Conservation (phyloP, 306 rosid genomes). For the Lupinus albus region DNA sequence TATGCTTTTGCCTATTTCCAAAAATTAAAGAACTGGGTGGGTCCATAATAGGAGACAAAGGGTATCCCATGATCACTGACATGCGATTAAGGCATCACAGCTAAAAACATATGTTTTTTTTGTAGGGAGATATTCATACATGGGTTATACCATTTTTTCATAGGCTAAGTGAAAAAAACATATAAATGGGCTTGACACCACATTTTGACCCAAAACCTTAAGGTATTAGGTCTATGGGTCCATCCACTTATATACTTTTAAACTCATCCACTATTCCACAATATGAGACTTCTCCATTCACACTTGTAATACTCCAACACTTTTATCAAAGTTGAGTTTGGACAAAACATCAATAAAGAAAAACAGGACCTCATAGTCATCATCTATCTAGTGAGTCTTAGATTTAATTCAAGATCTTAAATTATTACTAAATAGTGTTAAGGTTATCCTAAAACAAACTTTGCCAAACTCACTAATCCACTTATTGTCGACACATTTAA, state of each 20-base stretch:
- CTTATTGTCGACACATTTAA: too few species aligned
- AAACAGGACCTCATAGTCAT: constrained; percentile 27
- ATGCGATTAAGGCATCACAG: constrained; percentile 58
- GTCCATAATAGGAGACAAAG: constrained; percentile 70
- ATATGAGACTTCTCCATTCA: too few species aligned
- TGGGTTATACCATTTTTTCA: too few species aligned
- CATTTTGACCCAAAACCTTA: too few species aligned
- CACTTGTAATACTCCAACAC: too few species aligned
- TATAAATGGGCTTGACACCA: too few species aligned
- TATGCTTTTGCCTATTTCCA: constrained; percentile 37
- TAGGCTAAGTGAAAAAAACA: too few species aligned
- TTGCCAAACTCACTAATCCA: too few species aligned
- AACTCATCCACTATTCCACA: too few species aligned
- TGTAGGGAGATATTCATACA: too few species aligned
- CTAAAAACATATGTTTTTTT: constrained; percentile 42
- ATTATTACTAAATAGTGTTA: constrained; percentile 50
- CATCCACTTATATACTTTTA: too few species aligned
- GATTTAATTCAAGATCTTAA: constrained; percentile 49
- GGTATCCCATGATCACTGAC: constrained; percentile 83
- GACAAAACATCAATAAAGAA: constrained; percentile 35
- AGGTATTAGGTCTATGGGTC: too few species aligned
- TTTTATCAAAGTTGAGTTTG: constrained; percentile 47
- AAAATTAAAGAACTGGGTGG: constrained; percentile 50
- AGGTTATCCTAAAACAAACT: constrained; percentile 29
- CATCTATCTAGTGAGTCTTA: constrained; percentile 6